Conservation (phyloP, 768 basidiomycete genomes). For the Panaeolus papilionaceus region DNA sequence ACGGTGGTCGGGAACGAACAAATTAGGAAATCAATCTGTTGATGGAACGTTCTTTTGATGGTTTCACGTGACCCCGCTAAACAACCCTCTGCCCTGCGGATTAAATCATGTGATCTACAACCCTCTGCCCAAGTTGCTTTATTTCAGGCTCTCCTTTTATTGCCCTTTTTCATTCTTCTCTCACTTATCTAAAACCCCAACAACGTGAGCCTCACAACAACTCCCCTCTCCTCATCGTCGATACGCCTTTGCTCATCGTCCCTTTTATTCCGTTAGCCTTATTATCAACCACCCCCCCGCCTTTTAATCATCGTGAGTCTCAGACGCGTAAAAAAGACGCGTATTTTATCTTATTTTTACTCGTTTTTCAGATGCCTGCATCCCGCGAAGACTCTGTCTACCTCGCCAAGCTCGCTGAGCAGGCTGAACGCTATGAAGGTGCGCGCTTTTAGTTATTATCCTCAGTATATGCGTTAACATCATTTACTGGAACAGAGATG, state of each 20-base stretch:
- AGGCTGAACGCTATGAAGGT: constrained; percentile 99
- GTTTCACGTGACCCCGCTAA: constrained; percentile 31
- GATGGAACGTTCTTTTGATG: constrained; percentile 8
- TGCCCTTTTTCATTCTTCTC: constrained; percentile 51
- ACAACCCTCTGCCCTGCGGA: constrained; percentile 54
- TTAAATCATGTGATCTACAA: constrained; percentile 49
- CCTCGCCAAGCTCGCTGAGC: constrained; percentile 99
- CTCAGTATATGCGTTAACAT: constrained; percentile 24
- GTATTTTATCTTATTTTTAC: constrained; percentile 46
- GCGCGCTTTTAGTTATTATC: constrained; percentile 27
- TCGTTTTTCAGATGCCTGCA: constrained; percentile 68
- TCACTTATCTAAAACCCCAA: constrained; percentile 46
- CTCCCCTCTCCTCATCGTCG: constrained; percentile 35
- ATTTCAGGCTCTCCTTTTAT: constrained; percentile 65
- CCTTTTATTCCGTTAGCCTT: constrained; percentile 21
- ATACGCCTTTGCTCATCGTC: constrained; percentile 40
- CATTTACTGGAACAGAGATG: constrained; percentile 68
- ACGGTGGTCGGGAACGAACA: constrained; percentile 16
- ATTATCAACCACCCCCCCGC: constrained; percentile 30
- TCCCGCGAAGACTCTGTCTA: constrained; percentile 97
- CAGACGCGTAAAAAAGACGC: constrained; percentile 42
- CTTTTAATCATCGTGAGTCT: constrained; percentile 49
- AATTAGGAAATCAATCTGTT: constrained; percentile 20
- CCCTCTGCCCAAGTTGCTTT: constrained; percentile 76
- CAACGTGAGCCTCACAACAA: constrained; percentile 43